A percentile compares a stretch with the other conserved stretches of the same genome.
phyloP scores from a whole-genome alignment of 805 yeast genomes.

The Yarrowia yakushimensis region DNA sequence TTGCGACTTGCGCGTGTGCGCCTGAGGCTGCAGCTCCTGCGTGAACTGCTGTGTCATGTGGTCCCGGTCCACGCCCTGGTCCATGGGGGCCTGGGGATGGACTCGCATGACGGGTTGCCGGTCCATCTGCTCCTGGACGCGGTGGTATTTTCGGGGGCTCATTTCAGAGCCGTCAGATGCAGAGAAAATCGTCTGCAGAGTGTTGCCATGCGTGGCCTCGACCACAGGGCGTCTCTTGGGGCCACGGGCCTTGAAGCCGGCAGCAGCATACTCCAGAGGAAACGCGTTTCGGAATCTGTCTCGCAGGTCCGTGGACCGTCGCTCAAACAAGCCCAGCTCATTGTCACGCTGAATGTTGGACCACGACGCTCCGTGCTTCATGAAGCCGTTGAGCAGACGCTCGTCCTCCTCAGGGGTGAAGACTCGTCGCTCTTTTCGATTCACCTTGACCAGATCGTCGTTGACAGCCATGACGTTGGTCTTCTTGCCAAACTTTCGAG shows the following conservation, averaged over 20 bases:
- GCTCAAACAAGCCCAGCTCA: constrained; percentile 38
- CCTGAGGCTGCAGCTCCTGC: constrained; percentile 20
- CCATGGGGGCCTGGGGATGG: constrained; percentile 22
- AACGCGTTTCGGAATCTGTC: constrained; percentile 47
- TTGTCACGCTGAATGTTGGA: constrained; percentile 45
- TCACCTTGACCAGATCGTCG: constrained; percentile 41
- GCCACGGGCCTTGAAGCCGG: constrained; percentile 43
- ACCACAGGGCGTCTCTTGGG: constrained; percentile 12
- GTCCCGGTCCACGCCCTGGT: constrained; percentile 23
- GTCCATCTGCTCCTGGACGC: constrained; percentile 20
- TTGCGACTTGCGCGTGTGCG: neutral
- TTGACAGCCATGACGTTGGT: constrained; percentile 27
- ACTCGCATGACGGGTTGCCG: constrained; percentile 23
- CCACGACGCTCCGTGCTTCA: constrained; percentile 47
- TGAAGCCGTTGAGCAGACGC: constrained; percentile 43
- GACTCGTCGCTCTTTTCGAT: constrained; percentile 44
- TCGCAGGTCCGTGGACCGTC: constrained; percentile 45
- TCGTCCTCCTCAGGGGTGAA: constrained; percentile 45
- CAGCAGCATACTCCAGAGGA: constrained; percentile 44
- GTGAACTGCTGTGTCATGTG: constrained; percentile 24
- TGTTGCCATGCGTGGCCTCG: constrained; percentile 22
- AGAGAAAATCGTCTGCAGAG: constrained; percentile 17
- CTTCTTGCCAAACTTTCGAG: constrained; percentile 37
- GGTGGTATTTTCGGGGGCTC: constrained; percentile 17
- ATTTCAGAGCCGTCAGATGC: constrained; percentile 5